Conservation (phyloP, 805 yeast genomes). For the Yarrowia hollandica region DNA sequence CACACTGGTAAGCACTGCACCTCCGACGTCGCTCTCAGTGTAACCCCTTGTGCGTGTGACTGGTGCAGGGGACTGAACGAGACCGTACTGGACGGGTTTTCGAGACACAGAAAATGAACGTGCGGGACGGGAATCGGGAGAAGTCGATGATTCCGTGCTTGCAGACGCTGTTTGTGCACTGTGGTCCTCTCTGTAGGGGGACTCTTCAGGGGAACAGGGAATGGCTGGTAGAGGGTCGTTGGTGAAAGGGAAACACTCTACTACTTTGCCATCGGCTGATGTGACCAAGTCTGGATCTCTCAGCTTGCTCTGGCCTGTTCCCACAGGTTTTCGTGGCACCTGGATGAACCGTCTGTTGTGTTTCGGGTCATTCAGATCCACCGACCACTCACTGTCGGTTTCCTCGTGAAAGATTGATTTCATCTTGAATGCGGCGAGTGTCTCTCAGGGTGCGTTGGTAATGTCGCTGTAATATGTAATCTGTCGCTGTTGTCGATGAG, state of each 20-base stretch:
- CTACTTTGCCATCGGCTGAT: neutral
- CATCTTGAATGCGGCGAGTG: neutral
- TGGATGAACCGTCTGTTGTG: conserved; percentile 19
- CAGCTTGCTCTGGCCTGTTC: conserved; percentile 27
- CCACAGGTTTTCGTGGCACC: conserved; percentile 24
- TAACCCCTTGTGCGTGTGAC: neutral
- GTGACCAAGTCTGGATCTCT: conserved; percentile 15
- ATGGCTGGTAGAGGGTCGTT: conserved; percentile 19
- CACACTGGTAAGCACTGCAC: neutral
- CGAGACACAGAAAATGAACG: conserved; percentile 10
- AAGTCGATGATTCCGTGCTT: neutral
- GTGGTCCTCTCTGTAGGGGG: conserved; percentile 1
- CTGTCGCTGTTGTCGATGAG: neutral
- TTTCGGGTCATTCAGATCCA: conserved; percentile 18
- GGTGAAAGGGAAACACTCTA: conserved; percentile 28
- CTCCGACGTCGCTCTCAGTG: conserved; percentile 16
- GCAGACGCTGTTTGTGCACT: neutral
- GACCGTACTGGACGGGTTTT: conserved; percentile 20
- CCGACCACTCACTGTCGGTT: conserved; percentile 29
- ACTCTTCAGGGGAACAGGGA: conserved; percentile 16
- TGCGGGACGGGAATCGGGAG: neutral
- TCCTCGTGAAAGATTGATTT: conserved; percentile 27
- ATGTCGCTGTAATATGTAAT: no score
- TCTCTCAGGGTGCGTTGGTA: no score
- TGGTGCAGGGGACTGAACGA: conserved; percentile 7